Conservation (phyloP, 768 basidiomycete species). For the Grammothele lineata region DNA sequence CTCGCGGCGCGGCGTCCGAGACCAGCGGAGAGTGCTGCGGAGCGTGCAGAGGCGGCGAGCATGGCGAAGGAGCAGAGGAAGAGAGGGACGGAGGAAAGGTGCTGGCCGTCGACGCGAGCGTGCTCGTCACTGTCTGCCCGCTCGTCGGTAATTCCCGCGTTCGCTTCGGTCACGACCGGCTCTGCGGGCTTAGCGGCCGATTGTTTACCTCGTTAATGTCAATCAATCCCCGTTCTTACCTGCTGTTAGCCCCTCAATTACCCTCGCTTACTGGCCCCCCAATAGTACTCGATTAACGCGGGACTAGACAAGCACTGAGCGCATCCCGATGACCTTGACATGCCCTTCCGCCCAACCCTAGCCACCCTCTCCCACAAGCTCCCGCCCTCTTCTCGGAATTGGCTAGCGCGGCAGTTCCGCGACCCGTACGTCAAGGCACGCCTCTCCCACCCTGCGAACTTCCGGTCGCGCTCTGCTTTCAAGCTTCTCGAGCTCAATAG, state of each 20-base stretch:
- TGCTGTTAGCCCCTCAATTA: too few species aligned
- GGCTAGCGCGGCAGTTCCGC: constrained; percentile 65
- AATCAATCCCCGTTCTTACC: too few species aligned
- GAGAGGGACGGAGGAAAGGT: constrained; percentile 9
- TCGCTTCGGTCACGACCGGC: constrained; percentile 5
- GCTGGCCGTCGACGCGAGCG: constrained; percentile 9
- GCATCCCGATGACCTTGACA: too few species aligned
- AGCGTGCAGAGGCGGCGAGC: constrained; percentile 50
- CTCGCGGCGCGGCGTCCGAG: constrained; percentile 72
- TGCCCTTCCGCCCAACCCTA: constrained; percentile 29
- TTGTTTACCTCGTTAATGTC: too few species aligned
- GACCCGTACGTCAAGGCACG: constrained; percentile 72
- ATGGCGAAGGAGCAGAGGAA: constrained; percentile 35
- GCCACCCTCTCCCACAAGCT: constrained; percentile 25
- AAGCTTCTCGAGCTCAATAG: constrained; percentile 82
- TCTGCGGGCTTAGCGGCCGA: too few species aligned
- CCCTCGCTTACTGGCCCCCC: too few species aligned
- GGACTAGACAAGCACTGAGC: too few species aligned
- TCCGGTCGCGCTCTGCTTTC: constrained; percentile 86
- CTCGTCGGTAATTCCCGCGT: constrained; percentile 8
- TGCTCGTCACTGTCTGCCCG: constrained; percentile 9
- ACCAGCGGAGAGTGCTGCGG: constrained; percentile 40
- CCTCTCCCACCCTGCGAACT: constrained; percentile 39
- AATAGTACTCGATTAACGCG: too few species aligned
- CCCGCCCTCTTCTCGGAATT: constrained; percentile 45